These are phyloP conservation scores for Agmasoma carcini DNA, from an alignment of 371 early-diverging fungal species.

Conservation along the genomic window DNA sequence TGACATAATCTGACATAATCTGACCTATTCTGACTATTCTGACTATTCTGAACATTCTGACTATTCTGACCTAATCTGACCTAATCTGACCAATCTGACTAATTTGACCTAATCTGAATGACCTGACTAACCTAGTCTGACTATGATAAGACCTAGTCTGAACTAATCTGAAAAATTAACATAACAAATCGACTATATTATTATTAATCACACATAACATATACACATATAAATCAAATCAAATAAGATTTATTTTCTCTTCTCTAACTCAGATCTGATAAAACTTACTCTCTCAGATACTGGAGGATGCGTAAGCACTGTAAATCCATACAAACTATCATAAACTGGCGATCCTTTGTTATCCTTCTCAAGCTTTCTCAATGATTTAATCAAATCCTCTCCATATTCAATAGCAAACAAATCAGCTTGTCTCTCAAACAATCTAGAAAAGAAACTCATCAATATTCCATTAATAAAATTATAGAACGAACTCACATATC, in stretches of 20 bases:
- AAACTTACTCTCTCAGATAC: slow-evolving; percentile 69
- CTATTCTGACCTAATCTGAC: too few relatives aligned
- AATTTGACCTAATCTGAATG: too few relatives aligned
- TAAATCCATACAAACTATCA: slow-evolving; percentile 73
- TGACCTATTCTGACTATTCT: too few relatives aligned
- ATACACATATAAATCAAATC: too few relatives aligned
- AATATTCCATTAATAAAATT: background rate
- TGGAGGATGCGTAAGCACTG: slow-evolving; percentile 79
- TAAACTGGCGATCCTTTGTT: slow-evolving; percentile 72
- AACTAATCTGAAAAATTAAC: too few relatives aligned
- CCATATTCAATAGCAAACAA: slow-evolving; percentile 64
- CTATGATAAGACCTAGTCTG: too few relatives aligned
- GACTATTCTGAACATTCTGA: too few relatives aligned
- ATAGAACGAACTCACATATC: background rate
- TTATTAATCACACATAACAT: too few relatives aligned
- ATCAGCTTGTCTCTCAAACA: slow-evolving; percentile 83
- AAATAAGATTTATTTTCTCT: slow-evolving; percentile 28
- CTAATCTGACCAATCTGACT: too few relatives aligned
- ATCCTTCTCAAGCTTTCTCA: slow-evolving; percentile 74
- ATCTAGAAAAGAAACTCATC: slow-evolving; percentile 68
- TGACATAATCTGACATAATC: too few relatives aligned
- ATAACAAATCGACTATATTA: too few relatives aligned
- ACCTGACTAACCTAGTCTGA: too few relatives aligned
- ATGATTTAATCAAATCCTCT: slow-evolving; percentile 59
- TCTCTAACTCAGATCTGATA: slow-evolving; percentile 51